Percentiles rank a stretch among this genome's conserved stretches.
Evolutionary conservation across 306 rosid species (phyloP).

Genomic region (Gleditsia sinensis): DNA sequence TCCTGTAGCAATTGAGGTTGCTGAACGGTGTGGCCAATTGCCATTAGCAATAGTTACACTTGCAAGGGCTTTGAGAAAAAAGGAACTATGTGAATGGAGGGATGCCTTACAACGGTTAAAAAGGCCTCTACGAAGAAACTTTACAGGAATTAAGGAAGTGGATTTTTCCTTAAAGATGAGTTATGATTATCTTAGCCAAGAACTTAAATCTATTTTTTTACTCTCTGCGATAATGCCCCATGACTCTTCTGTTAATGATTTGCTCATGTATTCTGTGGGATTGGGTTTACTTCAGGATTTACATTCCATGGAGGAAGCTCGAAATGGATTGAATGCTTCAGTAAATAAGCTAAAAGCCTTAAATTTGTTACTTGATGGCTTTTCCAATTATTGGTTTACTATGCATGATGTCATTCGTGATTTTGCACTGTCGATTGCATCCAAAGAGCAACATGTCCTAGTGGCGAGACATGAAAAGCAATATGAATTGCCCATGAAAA

Average conservation of each 20-base stretch:
- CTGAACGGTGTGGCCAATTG: no score
- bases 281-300: not conserved
- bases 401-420: constrained; percentile 42
- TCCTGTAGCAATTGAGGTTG: no score
- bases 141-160: no score
- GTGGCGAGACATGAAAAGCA: not conserved
- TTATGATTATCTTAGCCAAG: no score
- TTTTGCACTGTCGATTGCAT: constrained; percentile 34
- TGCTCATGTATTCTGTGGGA: constrained; percentile 9
- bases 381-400: not conserved
- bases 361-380: not conserved
- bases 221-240: no score
- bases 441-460: not conserved
- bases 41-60: no score
- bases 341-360: constrained; percentile 17
- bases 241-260: not conserved
- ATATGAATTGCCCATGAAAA: not conserved
- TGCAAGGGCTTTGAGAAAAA: no score
- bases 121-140: no score
- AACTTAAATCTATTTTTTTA: no score
- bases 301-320: not conserved
- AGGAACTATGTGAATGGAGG: no score
- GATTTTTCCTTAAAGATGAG: no score
- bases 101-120: no score
- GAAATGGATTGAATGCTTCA: not conserved